Conservation (phyloP, 2,329 filamentous ascomycete species). For the Immersiporthe knoxdaviesiana region DNA sequence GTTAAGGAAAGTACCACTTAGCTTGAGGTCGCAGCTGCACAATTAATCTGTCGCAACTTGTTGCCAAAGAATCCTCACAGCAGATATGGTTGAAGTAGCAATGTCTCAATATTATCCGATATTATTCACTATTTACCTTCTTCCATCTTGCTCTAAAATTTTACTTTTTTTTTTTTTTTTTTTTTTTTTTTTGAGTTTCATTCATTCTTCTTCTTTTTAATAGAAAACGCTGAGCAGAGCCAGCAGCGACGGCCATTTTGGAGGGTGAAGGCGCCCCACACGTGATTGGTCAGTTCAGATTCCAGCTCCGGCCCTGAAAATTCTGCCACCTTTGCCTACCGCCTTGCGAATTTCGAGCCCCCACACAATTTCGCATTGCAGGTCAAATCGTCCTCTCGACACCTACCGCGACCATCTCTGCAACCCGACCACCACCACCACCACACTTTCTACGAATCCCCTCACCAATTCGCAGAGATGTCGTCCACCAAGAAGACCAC, state of each 20-base stretch:
- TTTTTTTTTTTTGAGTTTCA: too few relatives aligned
- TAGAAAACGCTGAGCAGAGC: not conserved
- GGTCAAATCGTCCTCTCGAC: slow-evolving; percentile 3
- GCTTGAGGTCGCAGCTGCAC: not conserved
- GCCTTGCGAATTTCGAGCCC: slow-evolving; percentile 7
- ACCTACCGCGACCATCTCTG: not conserved
- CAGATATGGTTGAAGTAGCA: not conserved
- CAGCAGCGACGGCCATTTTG: not conserved
- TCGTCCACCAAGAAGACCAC: slow-evolving; percentile 71
- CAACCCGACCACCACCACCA: slow-evolving; percentile 3
- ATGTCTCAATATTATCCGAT: not conserved
- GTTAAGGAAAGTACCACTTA: not conserved
- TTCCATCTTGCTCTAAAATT: not conserved
- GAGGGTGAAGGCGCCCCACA: not conserved
- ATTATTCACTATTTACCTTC: not conserved
- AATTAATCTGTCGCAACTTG: not conserved
- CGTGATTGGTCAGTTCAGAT: slow-evolving; percentile 1
- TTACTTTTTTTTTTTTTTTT: too few relatives aligned
- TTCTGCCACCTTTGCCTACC: slow-evolving; percentile 3
- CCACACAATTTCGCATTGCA: slow-evolving; percentile 8
- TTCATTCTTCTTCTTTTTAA: too few relatives aligned
- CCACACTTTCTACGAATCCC: slow-evolving; percentile 16
- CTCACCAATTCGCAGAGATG: slow-evolving; percentile 58
- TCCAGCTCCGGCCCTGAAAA: slow-evolving; percentile 3
- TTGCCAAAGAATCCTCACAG: not conserved